Percentiles rank a stretch among this genome's conserved stretches.
These are phyloP conservation scores for Gardenia jasminoides DNA, from an alignment of 257 asterid species.

Conservation along the genomic window DNA sequence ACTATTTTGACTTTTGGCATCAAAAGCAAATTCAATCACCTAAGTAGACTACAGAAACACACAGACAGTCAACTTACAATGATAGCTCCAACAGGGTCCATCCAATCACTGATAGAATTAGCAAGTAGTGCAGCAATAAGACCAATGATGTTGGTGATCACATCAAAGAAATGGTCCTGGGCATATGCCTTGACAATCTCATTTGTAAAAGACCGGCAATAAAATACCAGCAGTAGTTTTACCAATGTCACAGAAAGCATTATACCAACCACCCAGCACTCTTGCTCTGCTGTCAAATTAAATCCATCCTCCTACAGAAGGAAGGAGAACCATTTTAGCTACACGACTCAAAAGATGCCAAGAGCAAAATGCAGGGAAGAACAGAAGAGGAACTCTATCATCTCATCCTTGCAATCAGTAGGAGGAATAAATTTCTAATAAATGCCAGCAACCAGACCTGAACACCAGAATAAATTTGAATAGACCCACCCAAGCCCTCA, in stretches of 20 bases:
- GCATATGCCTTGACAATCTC: conserved; percentile 62
- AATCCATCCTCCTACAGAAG: conserved; percentile 32
- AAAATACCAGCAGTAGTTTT: conserved; percentile 39
- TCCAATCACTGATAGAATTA: conserved; percentile 42
- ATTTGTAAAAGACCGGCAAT: conserved; percentile 53
- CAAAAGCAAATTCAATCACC: background rate
- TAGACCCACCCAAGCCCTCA: background rate
- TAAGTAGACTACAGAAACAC: background rate
- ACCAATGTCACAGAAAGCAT: conserved; percentile 54
- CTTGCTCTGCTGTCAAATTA: conserved; percentile 48
- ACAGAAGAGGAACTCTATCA: background rate
- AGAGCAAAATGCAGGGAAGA: background rate
- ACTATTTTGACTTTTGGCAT: background rate
- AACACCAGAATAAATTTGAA: background rate
- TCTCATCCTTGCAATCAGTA: background rate
- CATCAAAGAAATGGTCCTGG: conserved; percentile 55
- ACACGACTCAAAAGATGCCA: background rate
- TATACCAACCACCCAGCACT: conserved; percentile 48
- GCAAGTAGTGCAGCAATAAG: conserved; percentile 51
- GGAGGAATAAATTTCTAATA: background rate
- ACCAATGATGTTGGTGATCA: conserved; percentile 50
- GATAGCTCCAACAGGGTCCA: conserved; percentile 61
- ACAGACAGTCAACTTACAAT: conserved; percentile 35
- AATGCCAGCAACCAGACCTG: background rate
- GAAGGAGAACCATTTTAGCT: background rate